Evolutionary conservation across 208 protist species (phyloP).

Genomic region (Porcisia deanei): DNA sequence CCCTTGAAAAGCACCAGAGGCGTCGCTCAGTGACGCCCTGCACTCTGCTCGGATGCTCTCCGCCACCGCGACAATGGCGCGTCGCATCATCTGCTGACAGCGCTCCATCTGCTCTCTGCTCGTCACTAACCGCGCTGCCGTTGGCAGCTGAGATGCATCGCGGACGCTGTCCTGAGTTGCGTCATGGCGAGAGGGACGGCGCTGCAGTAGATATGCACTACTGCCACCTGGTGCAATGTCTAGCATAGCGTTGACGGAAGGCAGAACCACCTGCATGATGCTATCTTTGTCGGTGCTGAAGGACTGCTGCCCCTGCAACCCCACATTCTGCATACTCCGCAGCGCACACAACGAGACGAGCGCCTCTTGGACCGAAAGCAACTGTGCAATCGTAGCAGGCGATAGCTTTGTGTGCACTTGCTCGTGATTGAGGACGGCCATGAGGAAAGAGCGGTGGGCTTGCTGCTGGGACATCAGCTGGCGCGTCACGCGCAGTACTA

Average conservation of each 20-base stretch:
- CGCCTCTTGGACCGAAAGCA: constrained; percentile 77
- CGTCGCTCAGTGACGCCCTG: background rate
- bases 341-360: constrained; percentile 60
- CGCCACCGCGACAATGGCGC: constrained; percentile 52
- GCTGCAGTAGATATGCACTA: constrained; percentile 14
- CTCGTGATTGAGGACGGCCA: constrained; percentile 55
- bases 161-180: background rate
- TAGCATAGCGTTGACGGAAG: constrained; percentile 24
- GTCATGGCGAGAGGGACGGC: constrained; percentile 15
- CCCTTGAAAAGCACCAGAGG: background rate
- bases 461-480: constrained; percentile 67
- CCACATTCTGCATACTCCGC: constrained; percentile 79
- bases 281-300: constrained; percentile 1
- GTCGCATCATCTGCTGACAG: constrained; percentile 65
- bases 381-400: constrained; percentile 47
- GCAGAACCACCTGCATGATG: constrained; percentile 10
- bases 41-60: constrained; percentile 35
- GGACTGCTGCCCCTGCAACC: constrained; percentile 17
- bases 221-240: background rate
- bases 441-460: constrained; percentile 69
- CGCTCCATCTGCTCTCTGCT: constrained; percentile 46
- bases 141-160: background rate
- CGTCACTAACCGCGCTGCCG: constrained; percentile 16
- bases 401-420: constrained; percentile 36
- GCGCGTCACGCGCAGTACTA: constrained; percentile 69